Percentiles rank a stretch among this genome's conserved stretches.
Conservation (phyloP, 2,329 filamentous ascomycete species). For the Aspergillus tanneri region DNA sequence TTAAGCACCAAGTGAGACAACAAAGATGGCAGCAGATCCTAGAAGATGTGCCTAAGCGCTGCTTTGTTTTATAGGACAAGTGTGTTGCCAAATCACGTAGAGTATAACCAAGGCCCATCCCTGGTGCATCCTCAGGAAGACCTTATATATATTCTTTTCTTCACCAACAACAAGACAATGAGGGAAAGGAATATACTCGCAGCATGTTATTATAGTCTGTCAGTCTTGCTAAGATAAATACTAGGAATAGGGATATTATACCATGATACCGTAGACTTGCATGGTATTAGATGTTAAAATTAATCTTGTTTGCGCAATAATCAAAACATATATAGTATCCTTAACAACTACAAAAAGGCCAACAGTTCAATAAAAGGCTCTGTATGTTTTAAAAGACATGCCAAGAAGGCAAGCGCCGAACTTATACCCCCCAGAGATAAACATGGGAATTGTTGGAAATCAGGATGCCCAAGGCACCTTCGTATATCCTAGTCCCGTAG, state of each 20-base stretch:
- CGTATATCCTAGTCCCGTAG: too few species aligned
- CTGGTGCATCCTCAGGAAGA: slow-evolving; percentile 8
- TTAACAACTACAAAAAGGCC: slow-evolving; percentile 9
- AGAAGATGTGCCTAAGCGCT: slow-evolving; percentile 1
- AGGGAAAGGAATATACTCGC: slow-evolving; percentile 10
- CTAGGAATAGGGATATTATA: slow-evolving; percentile 2
- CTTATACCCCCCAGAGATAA: slow-evolving; percentile 4
- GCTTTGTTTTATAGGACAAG: neutral
- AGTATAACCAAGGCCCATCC: slow-evolving; percentile 4
- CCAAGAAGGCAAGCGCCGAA: slow-evolving; percentile 6
- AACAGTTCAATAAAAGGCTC: slow-evolving; percentile 1
- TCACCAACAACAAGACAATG: slow-evolving; percentile 5
- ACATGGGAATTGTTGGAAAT: slow-evolving; percentile 5
- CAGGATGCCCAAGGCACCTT: too few species aligned
- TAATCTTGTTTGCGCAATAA: neutral
- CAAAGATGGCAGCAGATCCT: neutral
- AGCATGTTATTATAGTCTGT: neutral
- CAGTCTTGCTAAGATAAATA: neutral
- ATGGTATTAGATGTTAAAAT: slow-evolving; percentile 1
- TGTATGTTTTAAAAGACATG: slow-evolving; percentile 6
- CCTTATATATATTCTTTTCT: slow-evolving; percentile 8
- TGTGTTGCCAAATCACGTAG: slow-evolving; percentile 10
- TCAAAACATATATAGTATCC: slow-evolving; percentile 9
- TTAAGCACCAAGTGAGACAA: slow-evolving; percentile 2
- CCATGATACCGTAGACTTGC: slow-evolving; percentile 8